Evolutionary conservation across 768 basidiomycete species (phyloP), one percentile per base, ranked within the genome.

Genomic region (Auriscalpium microsporum): DNA sequence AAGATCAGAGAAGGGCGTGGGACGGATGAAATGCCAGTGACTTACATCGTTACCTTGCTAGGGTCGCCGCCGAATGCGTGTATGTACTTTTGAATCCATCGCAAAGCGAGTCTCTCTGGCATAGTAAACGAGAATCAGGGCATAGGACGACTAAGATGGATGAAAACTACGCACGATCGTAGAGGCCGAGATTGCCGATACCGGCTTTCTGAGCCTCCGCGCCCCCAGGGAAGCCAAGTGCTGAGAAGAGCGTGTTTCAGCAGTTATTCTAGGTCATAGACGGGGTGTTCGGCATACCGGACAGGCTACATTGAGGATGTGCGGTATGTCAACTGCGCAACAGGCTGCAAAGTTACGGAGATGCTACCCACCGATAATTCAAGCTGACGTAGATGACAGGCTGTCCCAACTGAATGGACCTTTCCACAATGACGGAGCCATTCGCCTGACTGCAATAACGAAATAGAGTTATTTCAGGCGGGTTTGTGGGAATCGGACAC

Each of bases 71-170:
- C 84, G 60, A 86, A 87, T 6, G 70, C 68, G 35, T 65, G 60
- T 54, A 87, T 83, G 62, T 87, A 80, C 62, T 81, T 78, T 58
- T 83, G 78, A 2, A 87, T 69, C 85, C 86, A 87, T 51, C 77
- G 67, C 5, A 88, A 62, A 1, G 82, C 83, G 38, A 77, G 67
- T 16, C 80, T 73, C 63, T 82, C 78, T 84, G 65, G 54, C 56
- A 28, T 5, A 1, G 4, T 28, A 28, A 28, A 28, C 7, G 4
- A 23, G 34, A 38, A 28, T 16, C 28, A 11, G 42, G 7, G 40
- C n/a, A 8, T 14, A 46, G 45, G 48, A 37, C 23, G 45, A 19
- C 34, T 37, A 3, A 44, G 3, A 38, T 13, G 46, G 11, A 13
- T 14, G n/a, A n/a, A 35, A 35, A n/a, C 16, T n/a, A 69, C 78